phyloP scores from a whole-genome alignment of 305 asterid species.

The Solanum chacoense region DNA sequence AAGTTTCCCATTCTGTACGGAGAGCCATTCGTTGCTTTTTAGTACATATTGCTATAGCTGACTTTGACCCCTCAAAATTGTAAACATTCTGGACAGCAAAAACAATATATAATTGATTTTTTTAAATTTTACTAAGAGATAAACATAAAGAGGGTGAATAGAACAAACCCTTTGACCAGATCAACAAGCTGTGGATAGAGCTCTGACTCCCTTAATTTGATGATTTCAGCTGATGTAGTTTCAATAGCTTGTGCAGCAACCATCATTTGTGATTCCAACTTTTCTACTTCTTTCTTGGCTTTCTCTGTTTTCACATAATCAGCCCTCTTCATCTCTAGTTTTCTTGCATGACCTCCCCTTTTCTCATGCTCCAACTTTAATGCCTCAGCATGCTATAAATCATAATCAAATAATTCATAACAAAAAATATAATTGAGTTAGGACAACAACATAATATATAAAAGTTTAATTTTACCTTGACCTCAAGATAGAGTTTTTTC shows the following conservation, averaged over 20 bases:
- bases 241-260: slow-evolving; percentile 85
- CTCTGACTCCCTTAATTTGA: slow-evolving; percentile 76
- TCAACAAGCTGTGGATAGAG: slow-evolving; percentile 81
- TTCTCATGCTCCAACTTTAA: slow-evolving; percentile 76
- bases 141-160: neutral
- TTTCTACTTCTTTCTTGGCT: slow-evolving; percentile 90
- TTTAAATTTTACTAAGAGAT: neutral
- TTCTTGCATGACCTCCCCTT: slow-evolving; percentile 47
- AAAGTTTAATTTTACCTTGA: slow-evolving; percentile 25
- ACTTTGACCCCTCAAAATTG: neutral
- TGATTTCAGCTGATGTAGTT: slow-evolving; percentile 69
- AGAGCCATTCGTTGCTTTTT: neutral
- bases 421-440: neutral
- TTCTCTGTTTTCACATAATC: slow-evolving; percentile 86
- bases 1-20: neutral
- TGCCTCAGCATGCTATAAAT: slow-evolving; percentile 55
- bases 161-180: slow-evolving; percentile 68
- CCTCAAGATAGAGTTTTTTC: slow-evolving; percentile 79
- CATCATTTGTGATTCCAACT: slow-evolving; percentile 75
- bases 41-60: neutral
- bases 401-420: neutral
- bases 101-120: neutral
- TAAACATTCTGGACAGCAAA: neutral
- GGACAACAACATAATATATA: neutral
- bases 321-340: slow-evolving; percentile 79